Percentiles rank a stretch among this genome's conserved stretches.
Conservation (phyloP, 441 rosid species). For the Corymbia calophylla region DNA sequence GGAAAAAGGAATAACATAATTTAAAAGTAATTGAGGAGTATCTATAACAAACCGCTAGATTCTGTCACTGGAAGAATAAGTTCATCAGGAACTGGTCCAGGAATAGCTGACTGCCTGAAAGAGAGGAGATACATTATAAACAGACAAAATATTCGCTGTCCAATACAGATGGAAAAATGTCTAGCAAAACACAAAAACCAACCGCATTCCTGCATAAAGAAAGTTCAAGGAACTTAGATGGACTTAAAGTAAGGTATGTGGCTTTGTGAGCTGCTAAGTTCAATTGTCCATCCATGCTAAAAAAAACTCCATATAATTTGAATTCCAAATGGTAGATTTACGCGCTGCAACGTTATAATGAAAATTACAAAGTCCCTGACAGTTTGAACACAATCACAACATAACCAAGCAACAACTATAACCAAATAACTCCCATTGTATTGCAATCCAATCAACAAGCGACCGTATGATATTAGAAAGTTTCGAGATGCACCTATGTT, state of each 20-base stretch:
- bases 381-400: background rate
- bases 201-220: background rate
- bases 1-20: background rate
- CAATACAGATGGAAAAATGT: background rate
- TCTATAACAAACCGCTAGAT: conserved; percentile 64
- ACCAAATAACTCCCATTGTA: background rate
- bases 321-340: background rate
- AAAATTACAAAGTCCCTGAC: background rate
- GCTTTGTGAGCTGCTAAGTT: background rate
- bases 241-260: background rate
- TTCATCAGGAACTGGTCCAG: conserved; percentile 94
- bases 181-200: background rate
- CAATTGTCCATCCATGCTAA: background rate
- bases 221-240: background rate
- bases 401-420: background rate
- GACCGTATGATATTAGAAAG: background rate
- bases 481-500: conserved; percentile 44
- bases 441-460: background rate
- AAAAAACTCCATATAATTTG: background rate
- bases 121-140: conserved; percentile 1
- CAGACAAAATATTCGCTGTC: background rate
- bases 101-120: conserved; percentile 87
- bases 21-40: conserved; percentile 8
- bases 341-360: background rate
- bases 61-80: conserved; percentile 77